Conservation (phyloP, 106 monocot species). For the Dendrobium officinale region DNA sequence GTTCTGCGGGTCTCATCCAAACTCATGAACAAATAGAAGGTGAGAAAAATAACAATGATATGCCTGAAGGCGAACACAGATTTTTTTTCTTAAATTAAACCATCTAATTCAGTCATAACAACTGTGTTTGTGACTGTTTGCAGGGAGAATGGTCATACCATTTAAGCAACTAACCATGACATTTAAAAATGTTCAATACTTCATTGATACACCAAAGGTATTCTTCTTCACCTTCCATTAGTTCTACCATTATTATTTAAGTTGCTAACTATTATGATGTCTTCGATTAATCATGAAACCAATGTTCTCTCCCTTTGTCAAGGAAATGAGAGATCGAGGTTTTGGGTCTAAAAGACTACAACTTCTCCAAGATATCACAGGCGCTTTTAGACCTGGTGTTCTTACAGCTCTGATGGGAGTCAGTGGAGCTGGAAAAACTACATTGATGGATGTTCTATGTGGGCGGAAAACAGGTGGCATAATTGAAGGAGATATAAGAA, state of each 20-base stretch:
- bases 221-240: neutral
- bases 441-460: constrained; percentile 48
- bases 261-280: neutral
- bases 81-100: too few relatives aligned
- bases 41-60: too few relatives aligned
- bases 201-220: constrained; percentile 20
- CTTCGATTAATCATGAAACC: neutral
- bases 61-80: too few relatives aligned
- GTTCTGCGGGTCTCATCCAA: too few relatives aligned
- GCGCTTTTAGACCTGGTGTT: constrained; percentile 37
- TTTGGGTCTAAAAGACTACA: constrained; percentile 21
- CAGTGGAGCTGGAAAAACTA: constrained; percentile 54
- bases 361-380: constrained; percentile 34
- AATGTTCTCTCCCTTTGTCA: neutral
- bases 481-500: constrained; percentile 48
- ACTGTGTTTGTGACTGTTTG: neutral
- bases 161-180: constrained; percentile 15
- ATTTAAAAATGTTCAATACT: constrained; percentile 28
- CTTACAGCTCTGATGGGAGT: constrained; percentile 45
- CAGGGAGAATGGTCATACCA: constrained; percentile 13
- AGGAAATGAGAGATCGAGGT: constrained; percentile 34
- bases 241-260: neutral
- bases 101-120: too few relatives aligned
- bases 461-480: constrained; percentile 42
- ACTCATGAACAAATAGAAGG: too few relatives aligned